Evolutionary conservation across 148 eudicot genomes (phyloP), one percentile per base, ranked within the genome.

Genomic region (Pharnaceum exiguum): DNA sequence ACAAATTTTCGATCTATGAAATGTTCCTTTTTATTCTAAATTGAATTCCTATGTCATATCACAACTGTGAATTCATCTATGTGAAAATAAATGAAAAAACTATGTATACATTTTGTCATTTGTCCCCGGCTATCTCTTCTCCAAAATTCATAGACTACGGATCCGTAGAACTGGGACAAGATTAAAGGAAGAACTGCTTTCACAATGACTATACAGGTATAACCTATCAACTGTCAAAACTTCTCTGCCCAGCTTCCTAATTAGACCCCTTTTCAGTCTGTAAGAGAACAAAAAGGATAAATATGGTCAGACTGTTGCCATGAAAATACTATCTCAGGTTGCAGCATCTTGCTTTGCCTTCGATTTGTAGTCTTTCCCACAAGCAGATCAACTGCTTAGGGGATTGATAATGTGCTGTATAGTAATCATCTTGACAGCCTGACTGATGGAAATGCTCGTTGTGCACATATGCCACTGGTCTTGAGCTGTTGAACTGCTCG

Each of bases 321-420:
- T 23, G 24, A 23, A 49, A 24, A 29, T 28, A 43, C 79, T 79
- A 88, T 76, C 95, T 57, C 51, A 78, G 62, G 73, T 85, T 82
- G 81, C 96, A 88, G 76, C 96, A 88, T 22, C 31, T 57, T 17
- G 90, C 68, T 65, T 59, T 66, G 21, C 80, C 80, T 66, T 57
- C 76, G 33, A 24, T 59, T 62, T 66, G 71, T 23, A 71, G 60
- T 58, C 35, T 65, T 21, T 71, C 70, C 75, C 90, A 84, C 46
- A 68, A 62, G 59, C 96, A 88, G 15, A 75, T 69, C 79, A 88
- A 70, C 66, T 88, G 96, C 47, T 75, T 82, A 0, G 96, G 96
- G 31, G 96, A 88, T 57, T 88, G 96, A 52, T 88, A 88, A 71
- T 88, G 96, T 24, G 96, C 93, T 0, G 89, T 85, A 46, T 64